These are phyloP conservation scores for Collybiopsis confluens DNA, from an alignment of 768 basidiomycete genomes.

Conservation along the genomic window DNA sequence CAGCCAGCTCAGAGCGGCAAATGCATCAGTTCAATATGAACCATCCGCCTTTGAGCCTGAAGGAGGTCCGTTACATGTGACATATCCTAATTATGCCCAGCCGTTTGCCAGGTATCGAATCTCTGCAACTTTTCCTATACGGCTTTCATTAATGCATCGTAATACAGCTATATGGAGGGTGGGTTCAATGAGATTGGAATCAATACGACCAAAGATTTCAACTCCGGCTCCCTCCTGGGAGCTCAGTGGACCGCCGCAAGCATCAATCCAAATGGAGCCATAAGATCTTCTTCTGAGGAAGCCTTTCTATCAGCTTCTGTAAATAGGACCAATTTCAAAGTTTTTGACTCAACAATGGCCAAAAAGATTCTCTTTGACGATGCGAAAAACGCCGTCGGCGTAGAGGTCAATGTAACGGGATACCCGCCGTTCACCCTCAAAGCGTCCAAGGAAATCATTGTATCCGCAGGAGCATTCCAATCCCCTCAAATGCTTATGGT, in stretches of 20 bases:
- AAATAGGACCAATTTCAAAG: neutral
- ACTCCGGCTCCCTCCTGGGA: neutral
- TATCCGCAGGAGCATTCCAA: constrained; percentile 22
- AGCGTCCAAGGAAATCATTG: constrained; percentile 13
- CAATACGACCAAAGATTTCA: neutral
- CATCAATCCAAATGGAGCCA: neutral
- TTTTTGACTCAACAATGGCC: neutral
- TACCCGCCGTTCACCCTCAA: neutral
- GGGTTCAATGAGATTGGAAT: neutral
- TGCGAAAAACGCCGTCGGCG: neutral
- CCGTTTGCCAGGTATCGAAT: neutral
- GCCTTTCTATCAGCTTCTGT: neutral
- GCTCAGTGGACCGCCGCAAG: neutral
- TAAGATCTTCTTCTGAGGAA: neutral
- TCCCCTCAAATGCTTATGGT: constrained; percentile 22
- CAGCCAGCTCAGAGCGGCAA: neutral
- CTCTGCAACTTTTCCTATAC: neutral
- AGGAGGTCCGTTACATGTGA: neutral
- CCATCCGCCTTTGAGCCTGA: neutral
- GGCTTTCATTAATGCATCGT: neutral
- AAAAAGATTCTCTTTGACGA: neutral
- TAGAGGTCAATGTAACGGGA: neutral
- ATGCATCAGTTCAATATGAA: neutral
- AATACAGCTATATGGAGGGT: neutral
- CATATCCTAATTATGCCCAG: neutral